Evolutionary conservation across 2,329 filamentous ascomycete species (phyloP), one percentile per base, ranked within the genome.

Genomic region (Parafenestella ontariensis): DNA sequence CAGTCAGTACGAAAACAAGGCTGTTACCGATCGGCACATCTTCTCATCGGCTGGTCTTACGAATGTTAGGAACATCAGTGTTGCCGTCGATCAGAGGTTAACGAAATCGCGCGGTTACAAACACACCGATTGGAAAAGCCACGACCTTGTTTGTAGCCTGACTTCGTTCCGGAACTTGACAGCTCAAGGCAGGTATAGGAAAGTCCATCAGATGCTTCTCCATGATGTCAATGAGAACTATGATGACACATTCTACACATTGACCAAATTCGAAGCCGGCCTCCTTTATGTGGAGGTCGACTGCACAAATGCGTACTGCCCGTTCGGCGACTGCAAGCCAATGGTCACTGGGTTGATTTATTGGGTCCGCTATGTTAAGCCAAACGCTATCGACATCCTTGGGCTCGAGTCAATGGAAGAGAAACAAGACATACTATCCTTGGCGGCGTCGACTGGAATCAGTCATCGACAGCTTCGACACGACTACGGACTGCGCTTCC

Each of bases 301-400:
- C 37, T 54, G 52, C 33, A 58, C 46, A 4, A 61, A 61, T 39
- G 43, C 52, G 6, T 61, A 45, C 45, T 59, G 56, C 43, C 5
- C 46, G 3, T 10, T 56, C 3, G 46, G 48, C 9, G 52, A 49
- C 34, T 56, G 53, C 21, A 34, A 49, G 36, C 18, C 18, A 15
- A 21, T 21, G 17, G n/a, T 4, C 3, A 5, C 5, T 15, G 10
- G 1, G 20, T 34, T 24, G 10, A 10, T 24, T 13, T 6, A n/a
- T 6, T 42, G 36, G 39, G 28, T 49, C n/a, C 3, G 3, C 3
- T 3, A 29, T 4, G 18, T 49, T 13, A 31, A 40, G n/a, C 28
- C 39, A 8, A 50, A 50, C 20, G 9, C 8, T 23, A n/a, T 50
- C 3, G 37, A 44, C 13, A 20, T 44, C 15, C 21, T 50, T 10